A percentile compares a stretch with the other conserved stretches of the same genome.
Evolutionary conservation across 2,329 filamentous ascomycete species (phyloP).

Genomic region (Aphanoascus verrucosus): DNA sequence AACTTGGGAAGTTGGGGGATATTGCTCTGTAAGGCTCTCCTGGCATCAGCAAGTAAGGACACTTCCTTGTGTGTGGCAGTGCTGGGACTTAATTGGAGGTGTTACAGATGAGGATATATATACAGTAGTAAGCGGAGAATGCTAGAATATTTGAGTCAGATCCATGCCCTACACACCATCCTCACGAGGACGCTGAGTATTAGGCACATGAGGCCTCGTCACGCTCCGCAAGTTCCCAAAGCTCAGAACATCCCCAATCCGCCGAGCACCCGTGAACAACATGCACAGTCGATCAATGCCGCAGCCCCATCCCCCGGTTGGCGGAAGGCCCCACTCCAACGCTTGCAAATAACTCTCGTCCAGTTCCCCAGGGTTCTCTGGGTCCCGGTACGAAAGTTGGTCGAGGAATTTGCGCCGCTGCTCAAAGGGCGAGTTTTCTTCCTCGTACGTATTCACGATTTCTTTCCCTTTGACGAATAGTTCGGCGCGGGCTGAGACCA

Average conservation of each 20-base stretch:
- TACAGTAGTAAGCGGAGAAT: too few relatives aligned
- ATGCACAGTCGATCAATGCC: constrained; percentile 86
- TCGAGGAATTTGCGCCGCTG: constrained; percentile 73
- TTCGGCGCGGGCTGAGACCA: constrained; percentile 71
- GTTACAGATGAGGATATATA: too few relatives aligned
- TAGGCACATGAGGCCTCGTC: constrained; percentile 21
- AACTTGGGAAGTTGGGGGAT: too few relatives aligned
- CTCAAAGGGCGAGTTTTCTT: constrained; percentile 85
- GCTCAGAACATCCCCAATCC: constrained; percentile 74
- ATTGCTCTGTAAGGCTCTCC: too few relatives aligned
- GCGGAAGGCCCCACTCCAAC: constrained; percentile 81
- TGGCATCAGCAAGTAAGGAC: too few relatives aligned
- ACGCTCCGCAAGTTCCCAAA: constrained; percentile 68
- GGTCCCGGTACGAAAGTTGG: constrained; percentile 41
- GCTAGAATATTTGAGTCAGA: too few relatives aligned
- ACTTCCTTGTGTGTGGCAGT: too few relatives aligned
- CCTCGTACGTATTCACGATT: constrained; percentile 93
- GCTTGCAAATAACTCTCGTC: constrained; percentile 79
- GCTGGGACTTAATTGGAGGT: too few relatives aligned
- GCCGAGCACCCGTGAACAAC: constrained; percentile 67
- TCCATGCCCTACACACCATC: neutral
- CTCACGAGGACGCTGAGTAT: neutral
- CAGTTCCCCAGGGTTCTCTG: constrained; percentile 41
- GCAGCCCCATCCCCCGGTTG: constrained; percentile 93
- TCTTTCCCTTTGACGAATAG: constrained; percentile 72